Base-by-base conservation (phyloP, 2,329 filamentous ascomycete species). In the Ceratocystis huliohia region DNA sequence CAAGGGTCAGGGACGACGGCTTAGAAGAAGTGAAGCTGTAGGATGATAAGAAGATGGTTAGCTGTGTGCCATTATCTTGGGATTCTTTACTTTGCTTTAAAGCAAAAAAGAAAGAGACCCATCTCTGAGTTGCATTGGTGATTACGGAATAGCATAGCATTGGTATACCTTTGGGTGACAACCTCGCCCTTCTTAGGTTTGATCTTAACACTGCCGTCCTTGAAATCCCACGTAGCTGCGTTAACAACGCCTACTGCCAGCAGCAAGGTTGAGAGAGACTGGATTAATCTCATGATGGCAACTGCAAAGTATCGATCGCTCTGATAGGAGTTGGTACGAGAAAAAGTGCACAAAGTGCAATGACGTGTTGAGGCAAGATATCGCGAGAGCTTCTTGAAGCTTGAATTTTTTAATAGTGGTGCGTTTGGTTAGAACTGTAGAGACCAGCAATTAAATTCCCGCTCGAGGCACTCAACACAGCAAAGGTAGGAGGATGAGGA, bases 141-240 rank as follows among this genome's bases (percentile, higher is more conserved):
- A 15, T 15, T 13, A 4, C 3, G 37, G 10, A 15, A 15, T 41
- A 13, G 10, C 10, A 41, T 15, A 5, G 37, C 45, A 63, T 30
- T 65, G 67, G 73, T 82, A 73, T 79, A 88, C 86, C 86, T 88
- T 78, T 88, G 82, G 75, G 88, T 87, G 70, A 80, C 76, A 64
- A 78, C 78, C 69, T 79, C 81, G 68, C 79, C 78, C 79, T 87
- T 87, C 76, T 89, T 91, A 71, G 80, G 78, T 70, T 80, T 78
- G 67, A 92, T 79, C 7, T 84, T 81, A 70, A 92, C 79, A 69
- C 81, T 84, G 70, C 82, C 89, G 76, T 91, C 88, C 70, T 88
- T 82, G 72, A 92, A 92, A 66, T 81, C 81, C 89, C 89, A 93
- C 25, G 83, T 82, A n/a, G 57, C 79, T 44, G 82, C 82, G 70